These are phyloP conservation scores for Heterobasidion parviporum DNA, from an alignment of 1,284 basidiomycete genomes.

Conservation along the genomic window DNA sequence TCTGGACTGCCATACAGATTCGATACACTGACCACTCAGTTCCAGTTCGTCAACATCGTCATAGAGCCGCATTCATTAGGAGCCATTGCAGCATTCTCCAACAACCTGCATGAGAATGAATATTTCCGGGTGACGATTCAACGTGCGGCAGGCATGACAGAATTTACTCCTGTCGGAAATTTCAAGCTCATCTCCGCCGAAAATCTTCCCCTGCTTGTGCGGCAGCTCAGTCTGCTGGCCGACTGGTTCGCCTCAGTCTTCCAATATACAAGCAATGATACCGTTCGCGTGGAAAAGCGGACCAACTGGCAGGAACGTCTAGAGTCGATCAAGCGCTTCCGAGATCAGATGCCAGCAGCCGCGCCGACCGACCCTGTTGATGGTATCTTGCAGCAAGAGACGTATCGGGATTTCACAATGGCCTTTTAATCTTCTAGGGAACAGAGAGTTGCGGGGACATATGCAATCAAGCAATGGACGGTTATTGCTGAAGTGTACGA, in stretches of 20 bases:
- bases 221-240: constrained; percentile 79
- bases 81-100: constrained; percentile 72
- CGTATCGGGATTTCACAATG: constrained; percentile 31
- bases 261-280: constrained; percentile 64
- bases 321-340: constrained; percentile 67
- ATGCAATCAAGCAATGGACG: not conserved
- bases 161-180: constrained; percentile 84
- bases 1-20: constrained; percentile 83
- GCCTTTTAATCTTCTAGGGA: constrained; percentile 18
- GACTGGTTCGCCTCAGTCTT: constrained; percentile 88
- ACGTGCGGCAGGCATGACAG: constrained; percentile 78
- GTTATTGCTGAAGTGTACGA: too few relatives aligned
- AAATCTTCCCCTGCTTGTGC: constrained; percentile 74
- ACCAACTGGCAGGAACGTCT: constrained; percentile 86
- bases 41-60: constrained; percentile 97
- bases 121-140: constrained; percentile 92
- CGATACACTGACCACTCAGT: constrained; percentile 86
- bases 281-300: constrained; percentile 66
- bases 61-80: constrained; percentile 90
- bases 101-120: constrained; percentile 76
- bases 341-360: constrained; percentile 23
- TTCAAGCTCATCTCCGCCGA: constrained; percentile 89
- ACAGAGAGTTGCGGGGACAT: not conserved
- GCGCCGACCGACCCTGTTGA: constrained; percentile 18
- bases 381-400: constrained; percentile 27